phyloP scores from a whole-genome alignment of 345 rosid species.

The Excoecaria cochinchinensis region DNA sequence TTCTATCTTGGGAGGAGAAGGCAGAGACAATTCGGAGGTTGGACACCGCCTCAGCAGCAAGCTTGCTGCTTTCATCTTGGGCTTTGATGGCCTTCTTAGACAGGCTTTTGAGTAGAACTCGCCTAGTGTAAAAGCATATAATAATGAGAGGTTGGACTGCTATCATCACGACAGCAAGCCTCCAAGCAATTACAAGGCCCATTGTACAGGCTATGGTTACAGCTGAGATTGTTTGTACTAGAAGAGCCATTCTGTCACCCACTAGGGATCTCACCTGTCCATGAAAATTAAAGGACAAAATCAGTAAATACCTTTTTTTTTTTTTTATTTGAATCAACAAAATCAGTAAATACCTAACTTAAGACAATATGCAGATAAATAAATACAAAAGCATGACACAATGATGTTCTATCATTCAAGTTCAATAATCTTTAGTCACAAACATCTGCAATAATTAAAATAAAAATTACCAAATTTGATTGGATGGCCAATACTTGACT shows the following conservation, averaged over 20 bases:
- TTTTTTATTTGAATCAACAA: no score
- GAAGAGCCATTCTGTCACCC: constrained; percentile 31
- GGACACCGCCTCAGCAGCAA: constrained; percentile 35
- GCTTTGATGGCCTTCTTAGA: constrained; percentile 28
- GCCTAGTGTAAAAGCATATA: constrained; percentile 27
- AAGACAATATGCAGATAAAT: no score
- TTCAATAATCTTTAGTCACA: no score
- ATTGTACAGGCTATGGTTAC: constrained; percentile 42
- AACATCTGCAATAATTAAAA: no score
- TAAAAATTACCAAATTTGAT: no score
- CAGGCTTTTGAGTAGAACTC: constrained; percentile 24
- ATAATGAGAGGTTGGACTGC: constrained; percentile 45
- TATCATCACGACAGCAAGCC: constrained; percentile 47
- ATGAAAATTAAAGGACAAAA: no score
- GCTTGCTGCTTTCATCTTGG: constrained; percentile 29
- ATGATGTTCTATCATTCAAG: no score
- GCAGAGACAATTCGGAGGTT: constrained; percentile 42
- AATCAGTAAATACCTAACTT: no score
- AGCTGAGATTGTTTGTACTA: constrained; percentile 41
- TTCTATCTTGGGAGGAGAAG: constrained; percentile 42
- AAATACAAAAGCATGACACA: no score
- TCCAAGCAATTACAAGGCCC: constrained; percentile 51
- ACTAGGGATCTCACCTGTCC: constrained; percentile 28
- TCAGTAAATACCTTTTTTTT: no score
- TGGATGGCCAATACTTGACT: not conserved